Evolutionary conservation across 257 asterid species (phyloP), one percentile per base, ranked within the genome.

Genomic region (Salvia rosmarinus): DNA sequence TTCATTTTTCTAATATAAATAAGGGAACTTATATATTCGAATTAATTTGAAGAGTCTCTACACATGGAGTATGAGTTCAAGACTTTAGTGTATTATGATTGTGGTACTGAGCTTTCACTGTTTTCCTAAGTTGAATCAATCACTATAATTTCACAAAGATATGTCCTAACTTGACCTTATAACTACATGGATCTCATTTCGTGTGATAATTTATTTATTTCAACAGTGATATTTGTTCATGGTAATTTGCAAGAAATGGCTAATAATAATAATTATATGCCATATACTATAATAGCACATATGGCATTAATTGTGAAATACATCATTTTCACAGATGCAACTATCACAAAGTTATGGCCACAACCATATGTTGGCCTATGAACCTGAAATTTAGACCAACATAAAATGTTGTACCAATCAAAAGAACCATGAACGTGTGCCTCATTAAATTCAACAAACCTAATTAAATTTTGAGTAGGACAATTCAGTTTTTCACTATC

Each of bases 361-460:
- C 64, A 55, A 13, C 46, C 49, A 57, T 50, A 64, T 77, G 56
- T 63, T 42, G 11, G 72, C 37, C 61, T 62, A 43, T 5, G 63
- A 39, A 63, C 55, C 68, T 75, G 51, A 40, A 69, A 62, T 61
- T 59, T 67, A 62, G 76, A 68, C 80, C 37, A 25, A 46, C 37
- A 72, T 30, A 14, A 59, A 11, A 35, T 63, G 63, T 20, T 25
- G 72, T 67, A 54, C 51, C 78, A 73, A 68, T 68, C 35, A 73
- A 73, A 78, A 72, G 78, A 68, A 68, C 44, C 75, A 74, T 75
- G 83, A 80, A 83, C 86, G 88, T 83, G 86, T 77, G 90, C 61
- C 55, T 81, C 85, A 85, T 75, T 83, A 61, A 83, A 72, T 79
- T 44, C 70, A 47, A 37, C 37, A 51, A 54, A 46, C 58, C 68